Evolutionary conservation across 768 basidiomycete species (phyloP), one percentile per base, ranked within the genome.

Genomic region (Coprinopsis marcescibilis): DNA sequence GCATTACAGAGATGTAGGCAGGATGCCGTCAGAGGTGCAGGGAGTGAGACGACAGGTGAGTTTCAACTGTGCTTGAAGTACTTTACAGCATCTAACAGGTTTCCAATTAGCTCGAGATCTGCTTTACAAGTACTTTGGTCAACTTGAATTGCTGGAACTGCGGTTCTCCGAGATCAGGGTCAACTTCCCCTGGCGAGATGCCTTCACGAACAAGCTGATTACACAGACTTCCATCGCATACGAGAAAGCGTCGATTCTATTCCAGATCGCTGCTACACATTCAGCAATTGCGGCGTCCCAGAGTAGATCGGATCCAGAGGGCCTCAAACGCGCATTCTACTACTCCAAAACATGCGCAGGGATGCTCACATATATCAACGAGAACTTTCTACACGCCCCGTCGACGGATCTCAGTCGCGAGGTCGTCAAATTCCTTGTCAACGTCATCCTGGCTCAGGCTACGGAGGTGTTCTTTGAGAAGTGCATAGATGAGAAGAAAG

Each of bases 61-160:
- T 26, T 25, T 40, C 14, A 29, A 15, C 19, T 45, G 23, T 20
- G 14, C 40, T 33, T 34, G 43, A 52, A 27, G 52, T 21, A 12
- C 14, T 41, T 7, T 37, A 27, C 32, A 24, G 38, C 42, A 20
- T 15, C 21, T 30, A 27, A 25, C 11, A 4, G 11, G 20, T 43
- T 5, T 4, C 3, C 36, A 10, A 41, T 7, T 15, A 85, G 94
- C 86, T 11, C 78, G 94, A 40, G 95, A 98, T 69, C 75, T 98
- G 17, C 74, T 99, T 35, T 97, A 95, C 84, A 97, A 96, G 68
- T 99, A 99, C 71, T 99, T 98, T 69, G 95, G 96, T 27, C 96
- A 99, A 65, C 83, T 99, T 35, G 96, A 99, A 60, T 80, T 98
- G 3, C 81, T 99, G 32, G 96, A 99, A 62, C 77, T 99, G 43